A percentile compares a stretch with the other conserved stretches of the same genome.
Conservation (phyloP, 306 rosid genomes). For the Argentina anserina region DNA sequence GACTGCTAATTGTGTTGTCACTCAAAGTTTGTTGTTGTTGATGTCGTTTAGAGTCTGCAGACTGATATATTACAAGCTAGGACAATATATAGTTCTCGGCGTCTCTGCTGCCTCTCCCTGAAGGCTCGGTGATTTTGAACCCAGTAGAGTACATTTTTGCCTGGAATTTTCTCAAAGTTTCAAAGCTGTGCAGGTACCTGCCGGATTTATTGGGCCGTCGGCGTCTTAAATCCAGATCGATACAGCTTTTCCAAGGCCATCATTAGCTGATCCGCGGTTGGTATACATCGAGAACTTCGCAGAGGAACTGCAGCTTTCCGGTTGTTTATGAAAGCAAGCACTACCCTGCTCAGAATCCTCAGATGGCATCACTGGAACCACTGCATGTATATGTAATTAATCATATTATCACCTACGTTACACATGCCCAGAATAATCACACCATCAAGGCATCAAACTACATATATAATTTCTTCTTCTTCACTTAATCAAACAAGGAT, state of each 20-base stretch:
- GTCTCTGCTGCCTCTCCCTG: constrained; percentile 59
- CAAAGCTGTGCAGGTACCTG: constrained; percentile 55
- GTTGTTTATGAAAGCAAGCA: not conserved
- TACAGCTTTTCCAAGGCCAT: constrained; percentile 53
- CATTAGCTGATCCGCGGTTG: constrained; percentile 61
- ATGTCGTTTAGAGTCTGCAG: not conserved
- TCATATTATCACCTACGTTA: not conserved
- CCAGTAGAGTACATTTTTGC: constrained; percentile 78
- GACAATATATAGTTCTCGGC: constrained; percentile 41
- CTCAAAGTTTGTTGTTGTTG: not conserved
- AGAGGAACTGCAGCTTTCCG: constrained; percentile 1
- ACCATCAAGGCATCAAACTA: not conserved
- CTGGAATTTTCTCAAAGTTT: constrained; percentile 66
- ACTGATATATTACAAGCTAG: not conserved
- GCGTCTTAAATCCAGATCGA: constrained; percentile 57
- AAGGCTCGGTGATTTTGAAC: constrained; percentile 85
- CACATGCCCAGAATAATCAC: not conserved
- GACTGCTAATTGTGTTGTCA: not conserved
- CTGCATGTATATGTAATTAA: not conserved
- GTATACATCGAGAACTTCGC: constrained; percentile 60
- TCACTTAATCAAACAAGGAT: too few relatives aligned
- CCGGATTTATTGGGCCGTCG: constrained; percentile 61
- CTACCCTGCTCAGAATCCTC: too few relatives aligned
- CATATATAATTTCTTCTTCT: too few relatives aligned
- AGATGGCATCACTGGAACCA: not conserved